Conservation (phyloP, 345 rosid genomes). For the Populus davidiana region DNA sequence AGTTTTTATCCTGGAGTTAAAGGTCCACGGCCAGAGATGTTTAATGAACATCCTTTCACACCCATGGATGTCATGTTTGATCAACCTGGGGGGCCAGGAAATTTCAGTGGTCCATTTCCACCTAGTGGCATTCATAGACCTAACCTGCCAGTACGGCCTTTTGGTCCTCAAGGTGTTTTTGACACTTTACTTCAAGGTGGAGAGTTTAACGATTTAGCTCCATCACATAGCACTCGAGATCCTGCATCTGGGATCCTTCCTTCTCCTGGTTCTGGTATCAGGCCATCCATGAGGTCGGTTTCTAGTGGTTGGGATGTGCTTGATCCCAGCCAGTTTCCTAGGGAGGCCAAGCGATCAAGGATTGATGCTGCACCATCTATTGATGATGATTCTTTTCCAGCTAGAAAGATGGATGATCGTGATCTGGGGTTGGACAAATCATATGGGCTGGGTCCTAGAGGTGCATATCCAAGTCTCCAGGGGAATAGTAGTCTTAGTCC, state of each 20-base stretch:
- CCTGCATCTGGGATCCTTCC: conserved; percentile 46
- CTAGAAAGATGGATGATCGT: conserved; percentile 50
- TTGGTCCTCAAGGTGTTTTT: conserved; percentile 50
- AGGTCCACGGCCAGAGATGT: conserved; percentile 55
- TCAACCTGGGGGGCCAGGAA: conserved; percentile 40
- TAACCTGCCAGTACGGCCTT: conserved; percentile 35
- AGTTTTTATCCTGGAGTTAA: conserved; percentile 50
- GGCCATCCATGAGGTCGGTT: conserved; percentile 47
- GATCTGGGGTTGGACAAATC: conserved; percentile 43
- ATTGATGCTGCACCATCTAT: conserved; percentile 47
- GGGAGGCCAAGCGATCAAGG: conserved; percentile 67
- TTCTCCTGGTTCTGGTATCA: conserved; percentile 51
- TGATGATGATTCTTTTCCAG: conserved; percentile 49
- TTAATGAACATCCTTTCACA: conserved; percentile 45
- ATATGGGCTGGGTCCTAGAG: conserved; percentile 43
- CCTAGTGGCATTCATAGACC: conserved; percentile 40
- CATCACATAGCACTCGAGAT: conserved; percentile 15
- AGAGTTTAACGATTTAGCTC: conserved; percentile 50
- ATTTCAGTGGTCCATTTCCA: conserved; percentile 34
- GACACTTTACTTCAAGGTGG: conserved; percentile 45
- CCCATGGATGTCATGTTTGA: conserved; percentile 42
- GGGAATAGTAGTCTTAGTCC: conserved; percentile 49
- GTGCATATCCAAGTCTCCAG: conserved; percentile 31
- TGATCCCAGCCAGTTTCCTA: conserved; percentile 53
- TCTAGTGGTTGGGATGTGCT: conserved; percentile 74